Evolutionary conservation across 345 rosid species (phyloP).

Genomic region (Geranium rotundifolium): DNA sequence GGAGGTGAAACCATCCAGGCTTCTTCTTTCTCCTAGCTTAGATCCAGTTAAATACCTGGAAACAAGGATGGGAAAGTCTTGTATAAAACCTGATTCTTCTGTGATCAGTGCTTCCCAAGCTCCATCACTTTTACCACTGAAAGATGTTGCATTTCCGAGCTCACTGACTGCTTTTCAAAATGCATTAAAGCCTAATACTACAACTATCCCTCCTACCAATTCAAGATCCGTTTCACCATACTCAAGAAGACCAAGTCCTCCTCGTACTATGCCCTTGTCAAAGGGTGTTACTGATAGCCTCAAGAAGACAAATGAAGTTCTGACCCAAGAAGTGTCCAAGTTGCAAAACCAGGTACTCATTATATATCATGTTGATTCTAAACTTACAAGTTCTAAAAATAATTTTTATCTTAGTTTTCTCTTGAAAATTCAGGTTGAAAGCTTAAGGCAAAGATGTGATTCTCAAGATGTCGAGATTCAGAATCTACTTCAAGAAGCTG

Average conservation of each 20-base stretch:
- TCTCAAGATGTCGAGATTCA: constrained; percentile 49
- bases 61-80: constrained; percentile 48
- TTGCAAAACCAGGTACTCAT: constrained; percentile 57
- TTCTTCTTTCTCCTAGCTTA: constrained; percentile 53
- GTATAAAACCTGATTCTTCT: constrained; percentile 36
- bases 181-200: constrained; percentile 39
- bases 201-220: constrained; percentile 23
- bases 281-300: constrained; percentile 67
- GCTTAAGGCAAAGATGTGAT: constrained; percentile 54
- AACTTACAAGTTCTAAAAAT: neutral
- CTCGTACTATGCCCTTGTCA: constrained; percentile 58
- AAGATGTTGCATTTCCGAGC: constrained; percentile 67
- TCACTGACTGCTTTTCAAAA: constrained; percentile 56
- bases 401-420: neutral
- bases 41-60: constrained; percentile 69
- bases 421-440: constrained; percentile 39
- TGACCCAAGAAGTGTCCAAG: constrained; percentile 69
- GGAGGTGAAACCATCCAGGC: constrained; percentile 40
- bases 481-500: constrained; percentile 41
- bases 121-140: constrained; percentile 54
- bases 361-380: too few species aligned
- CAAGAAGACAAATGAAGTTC: constrained; percentile 64
- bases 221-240: constrained; percentile 57
- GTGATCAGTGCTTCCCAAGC: constrained; percentile 63
- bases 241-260: constrained; percentile 60